Conservation (phyloP, 805 yeast species). For the Scheffersomyces amazonensis region DNA sequence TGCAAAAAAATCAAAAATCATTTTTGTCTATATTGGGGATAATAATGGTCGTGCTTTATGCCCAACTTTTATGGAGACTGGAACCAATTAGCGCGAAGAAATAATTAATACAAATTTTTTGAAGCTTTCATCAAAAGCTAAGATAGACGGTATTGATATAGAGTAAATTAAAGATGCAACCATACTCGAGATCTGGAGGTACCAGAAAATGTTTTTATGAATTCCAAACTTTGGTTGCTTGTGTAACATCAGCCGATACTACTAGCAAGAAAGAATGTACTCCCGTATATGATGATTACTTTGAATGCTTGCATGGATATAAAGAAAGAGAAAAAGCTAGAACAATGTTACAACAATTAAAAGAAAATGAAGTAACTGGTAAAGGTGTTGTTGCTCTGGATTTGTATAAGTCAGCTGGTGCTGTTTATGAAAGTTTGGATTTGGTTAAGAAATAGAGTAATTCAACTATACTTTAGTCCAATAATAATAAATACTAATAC, state of each 20-base stretch:
- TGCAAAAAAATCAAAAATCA: too few species aligned
- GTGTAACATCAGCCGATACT: slow-evolving; percentile 45
- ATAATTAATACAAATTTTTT: background rate
- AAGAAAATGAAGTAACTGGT: slow-evolving; percentile 39
- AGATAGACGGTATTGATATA: background rate
- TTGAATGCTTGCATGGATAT: slow-evolving; percentile 45
- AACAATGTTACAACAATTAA: slow-evolving; percentile 44
- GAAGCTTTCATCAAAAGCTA: background rate
- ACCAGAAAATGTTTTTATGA: slow-evolving; percentile 48
- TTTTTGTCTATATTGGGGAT: too few species aligned
- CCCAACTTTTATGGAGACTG: too few species aligned
- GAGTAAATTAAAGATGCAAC: slow-evolving; percentile 30
- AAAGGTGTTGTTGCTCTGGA: slow-evolving; percentile 42
- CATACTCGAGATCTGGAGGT: slow-evolving; percentile 46
- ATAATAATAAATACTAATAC: background rate
- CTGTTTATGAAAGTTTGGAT: slow-evolving; percentile 42
- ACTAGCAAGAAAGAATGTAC: slow-evolving; percentile 38
- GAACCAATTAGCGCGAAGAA: slow-evolving; percentile 10
- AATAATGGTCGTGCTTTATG: too few species aligned
- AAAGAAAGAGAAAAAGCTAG: slow-evolving; percentile 46
- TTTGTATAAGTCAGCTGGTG: slow-evolving; percentile 39
- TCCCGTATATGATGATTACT: slow-evolving; percentile 44
- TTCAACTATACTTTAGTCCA: too few species aligned
- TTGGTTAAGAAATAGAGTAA: slow-evolving; percentile 22
- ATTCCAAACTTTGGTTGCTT: slow-evolving; percentile 42